Conservation (phyloP, 2,329 filamentous ascomycete species). For the Ophiostoma quercus region DNA sequence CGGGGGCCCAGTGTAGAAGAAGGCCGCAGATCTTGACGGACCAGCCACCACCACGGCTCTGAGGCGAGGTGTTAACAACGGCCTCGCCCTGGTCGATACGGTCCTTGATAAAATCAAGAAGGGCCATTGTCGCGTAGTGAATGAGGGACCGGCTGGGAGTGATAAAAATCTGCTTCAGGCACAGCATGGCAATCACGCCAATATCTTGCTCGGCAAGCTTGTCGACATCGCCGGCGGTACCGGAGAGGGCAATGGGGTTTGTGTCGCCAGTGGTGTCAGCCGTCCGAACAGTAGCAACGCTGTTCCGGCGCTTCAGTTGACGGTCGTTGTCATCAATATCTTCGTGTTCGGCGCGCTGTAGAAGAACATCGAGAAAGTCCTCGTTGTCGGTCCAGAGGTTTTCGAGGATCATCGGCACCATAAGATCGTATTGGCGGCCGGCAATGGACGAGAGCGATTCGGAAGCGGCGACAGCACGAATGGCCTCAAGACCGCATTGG, state of each 20-base stretch:
- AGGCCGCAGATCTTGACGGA: constrained; percentile 75
- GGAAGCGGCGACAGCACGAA: constrained; percentile 73
- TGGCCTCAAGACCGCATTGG: constrained; percentile 67
- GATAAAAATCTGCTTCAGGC: constrained; percentile 78
- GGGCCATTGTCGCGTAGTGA: constrained; percentile 65
- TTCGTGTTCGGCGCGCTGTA: constrained; percentile 60
- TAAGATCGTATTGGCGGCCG: constrained; percentile 67
- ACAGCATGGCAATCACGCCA: constrained; percentile 75
- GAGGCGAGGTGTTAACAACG: constrained; percentile 45
- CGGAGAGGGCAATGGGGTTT: constrained; percentile 67
- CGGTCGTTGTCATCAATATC: constrained; percentile 65
- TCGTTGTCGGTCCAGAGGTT: constrained; percentile 76
- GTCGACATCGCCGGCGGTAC: constrained; percentile 80
- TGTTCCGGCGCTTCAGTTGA: constrained; percentile 62
- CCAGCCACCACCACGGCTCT: constrained; percentile 58
- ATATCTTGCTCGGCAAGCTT: constrained; percentile 85
- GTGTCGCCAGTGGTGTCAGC: constrained; percentile 58
- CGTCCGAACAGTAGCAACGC: constrained; percentile 71
- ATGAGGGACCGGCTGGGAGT: constrained; percentile 78
- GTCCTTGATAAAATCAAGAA: constrained; percentile 69
- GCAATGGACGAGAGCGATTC: constrained; percentile 72
- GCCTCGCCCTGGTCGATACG: constrained; percentile 48
- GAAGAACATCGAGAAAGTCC: constrained; percentile 62
- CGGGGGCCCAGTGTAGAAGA: constrained; percentile 80
- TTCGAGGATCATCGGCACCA: constrained; percentile 79